Evolutionary conservation across 2,329 filamentous ascomycete genomes (phyloP).

Genomic region (Cladosporium sp.): DNA sequence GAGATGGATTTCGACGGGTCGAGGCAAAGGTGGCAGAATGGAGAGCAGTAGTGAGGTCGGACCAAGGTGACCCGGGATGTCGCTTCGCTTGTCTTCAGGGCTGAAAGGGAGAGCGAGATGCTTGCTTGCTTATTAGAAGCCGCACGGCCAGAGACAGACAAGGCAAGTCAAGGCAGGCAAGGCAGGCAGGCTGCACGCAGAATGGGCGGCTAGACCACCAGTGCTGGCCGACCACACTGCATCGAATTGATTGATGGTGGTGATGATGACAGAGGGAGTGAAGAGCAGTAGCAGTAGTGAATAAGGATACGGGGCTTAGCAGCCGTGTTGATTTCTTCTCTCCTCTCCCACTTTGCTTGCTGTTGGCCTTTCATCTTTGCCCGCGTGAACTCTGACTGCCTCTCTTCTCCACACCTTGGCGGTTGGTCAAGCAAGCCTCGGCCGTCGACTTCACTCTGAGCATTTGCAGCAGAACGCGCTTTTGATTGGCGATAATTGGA

Average conservation of each 20-base stretch:
- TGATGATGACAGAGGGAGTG: not conserved
- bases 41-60: not conserved
- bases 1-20: not conserved
- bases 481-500: too few species aligned
- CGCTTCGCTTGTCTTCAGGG: not conserved
- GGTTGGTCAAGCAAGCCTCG: not conserved
- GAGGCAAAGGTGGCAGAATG: not conserved
- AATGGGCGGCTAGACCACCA: slow-evolving; percentile 7
- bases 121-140: slow-evolving; percentile 1
- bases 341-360: not conserved
- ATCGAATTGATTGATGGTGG: not conserved
- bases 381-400: not conserved
- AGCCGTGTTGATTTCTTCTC: not conserved
- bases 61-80: not conserved
- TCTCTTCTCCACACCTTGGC: not conserved
- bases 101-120: not conserved
- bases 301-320: not conserved
- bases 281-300: not conserved
- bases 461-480: not conserved
- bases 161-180: too few species aligned
- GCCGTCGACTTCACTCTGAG: not conserved
- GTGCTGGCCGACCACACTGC: slow-evolving; percentile 4
- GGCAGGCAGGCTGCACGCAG: not conserved
- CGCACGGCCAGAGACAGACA: slow-evolving; percentile 8
- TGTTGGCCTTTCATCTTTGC: not conserved